Evolutionary conservation across 768 basidiomycete species (phyloP).

Genomic region (Leccinum disarticulatum): DNA sequence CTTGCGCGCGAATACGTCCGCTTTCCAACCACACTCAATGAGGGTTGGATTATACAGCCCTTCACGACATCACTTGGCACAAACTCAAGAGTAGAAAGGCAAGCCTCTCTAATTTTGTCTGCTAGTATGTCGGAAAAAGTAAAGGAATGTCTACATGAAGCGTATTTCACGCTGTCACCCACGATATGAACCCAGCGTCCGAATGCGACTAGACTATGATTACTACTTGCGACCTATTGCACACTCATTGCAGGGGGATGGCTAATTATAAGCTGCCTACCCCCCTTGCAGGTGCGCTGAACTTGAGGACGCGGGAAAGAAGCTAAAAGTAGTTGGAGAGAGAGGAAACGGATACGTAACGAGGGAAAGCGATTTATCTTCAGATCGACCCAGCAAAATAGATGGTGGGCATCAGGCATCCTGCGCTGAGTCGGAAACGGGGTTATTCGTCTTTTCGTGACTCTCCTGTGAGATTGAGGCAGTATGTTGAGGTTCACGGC

Average conservation of each 20-base stretch:
- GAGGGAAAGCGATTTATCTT: background rate
- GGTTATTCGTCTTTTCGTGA: conserved; percentile 21
- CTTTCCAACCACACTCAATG: no score
- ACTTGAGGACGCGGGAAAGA: background rate
- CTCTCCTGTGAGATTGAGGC: conserved; percentile 28
- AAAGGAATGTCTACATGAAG: background rate
- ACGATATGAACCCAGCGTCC: background rate
- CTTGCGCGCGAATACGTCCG: no score
- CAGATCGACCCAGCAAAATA: background rate
- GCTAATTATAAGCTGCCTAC: background rate
- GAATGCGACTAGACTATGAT: background rate
- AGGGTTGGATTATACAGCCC: background rate
- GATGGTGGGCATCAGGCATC: background rate
- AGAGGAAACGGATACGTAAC: background rate
- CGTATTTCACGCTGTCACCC: background rate
- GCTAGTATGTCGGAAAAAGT: background rate
- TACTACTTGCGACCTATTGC: background rate
- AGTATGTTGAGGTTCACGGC: conserved; percentile 36
- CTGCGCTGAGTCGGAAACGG: background rate
- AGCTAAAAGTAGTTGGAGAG: background rate
- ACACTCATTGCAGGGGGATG: background rate
- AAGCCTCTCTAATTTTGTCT: background rate
- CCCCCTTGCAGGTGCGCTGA: background rate
- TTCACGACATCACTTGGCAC: background rate
- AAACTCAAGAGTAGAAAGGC: background rate